Conservation (phyloP, 108 stramenopile species). For the Nitzschia sp. region DNA sequence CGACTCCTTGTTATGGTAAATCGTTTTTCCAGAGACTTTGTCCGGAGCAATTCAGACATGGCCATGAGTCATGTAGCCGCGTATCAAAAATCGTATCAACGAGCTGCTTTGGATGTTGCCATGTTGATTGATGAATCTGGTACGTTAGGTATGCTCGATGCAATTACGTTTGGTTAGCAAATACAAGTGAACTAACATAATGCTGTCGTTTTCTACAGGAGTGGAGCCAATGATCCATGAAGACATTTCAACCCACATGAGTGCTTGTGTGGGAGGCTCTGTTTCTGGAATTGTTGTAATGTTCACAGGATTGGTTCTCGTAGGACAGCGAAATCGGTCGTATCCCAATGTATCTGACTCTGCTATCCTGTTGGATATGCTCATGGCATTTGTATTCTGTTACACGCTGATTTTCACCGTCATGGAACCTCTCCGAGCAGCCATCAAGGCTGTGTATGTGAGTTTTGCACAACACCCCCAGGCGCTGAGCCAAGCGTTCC, state of each 20-base stretch:
- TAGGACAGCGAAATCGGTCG: conserved; percentile 40
- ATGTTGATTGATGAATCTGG: conserved; percentile 71
- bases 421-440: conserved; percentile 81
- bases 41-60: conserved; percentile 73
- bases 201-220: conserved; percentile 21
- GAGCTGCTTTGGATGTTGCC: conserved; percentile 78
- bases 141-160: conserved; percentile 21
- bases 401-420: conserved; percentile 81
- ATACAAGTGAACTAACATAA: neutral
- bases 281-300: conserved; percentile 64
- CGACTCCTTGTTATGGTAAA: conserved; percentile 28
- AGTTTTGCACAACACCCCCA: conserved; percentile 83
- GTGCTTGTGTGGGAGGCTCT: conserved; percentile 59
- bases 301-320: conserved; percentile 55
- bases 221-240: conserved; percentile 83
- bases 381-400: conserved; percentile 68
- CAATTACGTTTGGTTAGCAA: neutral
- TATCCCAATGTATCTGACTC: conserved; percentile 37
- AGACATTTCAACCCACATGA: conserved; percentile 81
- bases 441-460: conserved; percentile 82
- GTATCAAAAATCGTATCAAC: conserved; percentile 74
- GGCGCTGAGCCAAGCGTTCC: conserved; percentile 76
- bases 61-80: conserved; percentile 83
- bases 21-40: conserved; percentile 55
- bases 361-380: conserved; percentile 58